These are phyloP conservation scores for Gyrodon lividus DNA, from an alignment of 768 basidiomycete genomes.

Conservation along the genomic window DNA sequence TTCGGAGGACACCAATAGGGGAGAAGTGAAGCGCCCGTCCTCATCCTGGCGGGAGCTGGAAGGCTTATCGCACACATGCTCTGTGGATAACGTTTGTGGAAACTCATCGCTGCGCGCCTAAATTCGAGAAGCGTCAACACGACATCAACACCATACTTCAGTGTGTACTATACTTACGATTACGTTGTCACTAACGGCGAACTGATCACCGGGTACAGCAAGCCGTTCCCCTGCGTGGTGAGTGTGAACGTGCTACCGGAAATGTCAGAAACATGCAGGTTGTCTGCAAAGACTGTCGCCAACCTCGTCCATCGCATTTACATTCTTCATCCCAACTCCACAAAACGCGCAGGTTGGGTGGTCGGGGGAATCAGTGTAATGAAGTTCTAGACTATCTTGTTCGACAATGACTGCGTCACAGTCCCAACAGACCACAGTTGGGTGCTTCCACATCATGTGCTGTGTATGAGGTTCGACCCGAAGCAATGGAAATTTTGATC, in stretches of 20 bases:
- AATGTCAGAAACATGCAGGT: background rate
- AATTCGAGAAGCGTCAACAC: background rate
- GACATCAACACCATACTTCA: background rate
- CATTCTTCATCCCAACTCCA: background rate
- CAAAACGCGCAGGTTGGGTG: constrained; percentile 1
- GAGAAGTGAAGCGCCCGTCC: background rate
- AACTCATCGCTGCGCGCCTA: background rate
- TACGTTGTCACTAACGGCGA: background rate
- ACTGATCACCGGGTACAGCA: background rate
- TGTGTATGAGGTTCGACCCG: background rate
- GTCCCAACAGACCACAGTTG: constrained; percentile 4
- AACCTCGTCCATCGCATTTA: constrained; percentile 1
- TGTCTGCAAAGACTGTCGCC: background rate
- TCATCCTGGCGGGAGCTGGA: background rate
- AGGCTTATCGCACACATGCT: too few species aligned
- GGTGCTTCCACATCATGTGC: background rate
- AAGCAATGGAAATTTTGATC: background rate
- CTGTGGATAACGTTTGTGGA: too few species aligned
- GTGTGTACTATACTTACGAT: background rate
- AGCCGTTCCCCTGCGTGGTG: background rate
- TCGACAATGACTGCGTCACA: background rate
- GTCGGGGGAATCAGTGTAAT: background rate
- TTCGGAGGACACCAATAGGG: constrained; percentile 7
- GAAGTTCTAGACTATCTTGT: background rate
- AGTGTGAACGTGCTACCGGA: background rate